Percentiles rank a stretch among this genome's conserved stretches.
These are phyloP conservation scores for Hygrocybe coccinea DNA, from an alignment of 768 basidiomycete genomes.

Conservation along the genomic window DNA sequence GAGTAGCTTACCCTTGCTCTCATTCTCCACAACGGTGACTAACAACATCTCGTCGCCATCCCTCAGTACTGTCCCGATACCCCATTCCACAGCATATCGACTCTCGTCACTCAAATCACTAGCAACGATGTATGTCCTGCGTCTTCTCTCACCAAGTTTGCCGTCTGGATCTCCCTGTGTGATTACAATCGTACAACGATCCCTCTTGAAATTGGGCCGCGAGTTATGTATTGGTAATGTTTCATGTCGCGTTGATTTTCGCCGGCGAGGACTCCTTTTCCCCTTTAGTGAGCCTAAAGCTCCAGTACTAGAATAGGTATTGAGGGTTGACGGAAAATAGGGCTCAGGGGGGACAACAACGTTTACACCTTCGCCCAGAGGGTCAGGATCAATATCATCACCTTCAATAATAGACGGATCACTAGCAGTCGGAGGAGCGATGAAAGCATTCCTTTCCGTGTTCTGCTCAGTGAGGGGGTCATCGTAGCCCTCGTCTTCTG, in stretches of 20 bases:
- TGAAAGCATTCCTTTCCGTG: slow-evolving; percentile 75
- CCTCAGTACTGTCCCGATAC: slow-evolving; percentile 89
- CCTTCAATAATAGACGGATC: slow-evolving; percentile 39
- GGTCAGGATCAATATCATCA: slow-evolving; percentile 70
- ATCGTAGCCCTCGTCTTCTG: slow-evolving; percentile 55
- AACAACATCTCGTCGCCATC: slow-evolving; percentile 94
- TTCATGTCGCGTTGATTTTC: slow-evolving; percentile 61
- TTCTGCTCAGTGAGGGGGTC: slow-evolving; percentile 83
- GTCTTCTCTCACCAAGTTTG: slow-evolving; percentile 49
- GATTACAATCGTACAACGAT: slow-evolving; percentile 85
- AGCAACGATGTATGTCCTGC: slow-evolving; percentile 78
- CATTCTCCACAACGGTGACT: slow-evolving; percentile 89
- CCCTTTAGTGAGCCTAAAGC: slow-evolving; percentile 32
- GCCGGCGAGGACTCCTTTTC: slow-evolving; percentile 46
- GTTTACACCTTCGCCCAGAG: slow-evolving; percentile 88
- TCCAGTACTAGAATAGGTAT: slow-evolving; percentile 32
- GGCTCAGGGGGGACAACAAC: slow-evolving; percentile 81
- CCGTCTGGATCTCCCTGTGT: slow-evolving; percentile 77
- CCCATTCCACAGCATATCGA: slow-evolving; percentile 96
- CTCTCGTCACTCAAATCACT: slow-evolving; percentile 95
- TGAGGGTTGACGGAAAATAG: slow-evolving; percentile 73
- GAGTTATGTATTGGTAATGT: slow-evolving; percentile 61
- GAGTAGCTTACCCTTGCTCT: slow-evolving; percentile 64
- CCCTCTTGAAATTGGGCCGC: slow-evolving; percentile 82
- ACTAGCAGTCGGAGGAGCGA: slow-evolving; percentile 23